Conservation (phyloP, 331 rosid species). For the Quercus tomentella region DNA sequence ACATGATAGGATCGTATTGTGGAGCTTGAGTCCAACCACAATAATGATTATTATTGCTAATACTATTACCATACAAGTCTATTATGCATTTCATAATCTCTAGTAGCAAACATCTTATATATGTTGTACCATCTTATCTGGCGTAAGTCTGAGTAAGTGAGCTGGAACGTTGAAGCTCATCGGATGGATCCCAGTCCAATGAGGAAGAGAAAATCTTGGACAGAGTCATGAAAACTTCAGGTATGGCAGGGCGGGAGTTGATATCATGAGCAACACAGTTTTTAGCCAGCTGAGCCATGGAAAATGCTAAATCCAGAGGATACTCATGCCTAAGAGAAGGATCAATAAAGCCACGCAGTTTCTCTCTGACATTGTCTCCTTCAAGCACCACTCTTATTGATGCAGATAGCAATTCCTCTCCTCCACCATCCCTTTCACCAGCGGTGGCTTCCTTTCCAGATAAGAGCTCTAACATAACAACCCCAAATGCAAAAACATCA, state of each 20-base stretch:
- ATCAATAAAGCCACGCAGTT: conserved; percentile 59
- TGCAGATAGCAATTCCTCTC: conserved; percentile 23
- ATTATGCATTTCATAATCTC: background rate
- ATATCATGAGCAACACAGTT: conserved; percentile 43
- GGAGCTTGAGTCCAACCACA: too few species aligned
- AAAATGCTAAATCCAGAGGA: conserved; percentile 67
- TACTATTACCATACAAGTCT: too few species aligned
- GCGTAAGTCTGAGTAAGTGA: background rate
- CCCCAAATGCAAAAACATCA: conserved; percentile 73
- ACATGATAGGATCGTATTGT: background rate
- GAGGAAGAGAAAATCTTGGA: conserved; percentile 65
- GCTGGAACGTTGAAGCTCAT: conserved; percentile 15
- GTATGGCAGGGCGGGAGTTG: conserved; percentile 47
- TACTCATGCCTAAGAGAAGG: conserved; percentile 38
- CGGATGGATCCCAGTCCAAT: conserved; percentile 66
- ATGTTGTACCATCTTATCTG: background rate
- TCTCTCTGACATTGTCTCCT: conserved; percentile 56
- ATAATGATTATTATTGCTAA: too few species aligned
- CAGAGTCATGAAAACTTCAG: conserved; percentile 43
- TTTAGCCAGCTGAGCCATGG: conserved; percentile 63
- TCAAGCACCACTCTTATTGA: conserved; percentile 36
- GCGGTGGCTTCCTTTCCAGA: conserved; percentile 54
- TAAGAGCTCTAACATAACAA: conserved; percentile 63
- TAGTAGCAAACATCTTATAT: background rate
- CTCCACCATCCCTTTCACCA: background rate